Evolutionary conservation across 257 asterid genomes (phyloP).

Genomic region (Anisodus acutangulus): DNA sequence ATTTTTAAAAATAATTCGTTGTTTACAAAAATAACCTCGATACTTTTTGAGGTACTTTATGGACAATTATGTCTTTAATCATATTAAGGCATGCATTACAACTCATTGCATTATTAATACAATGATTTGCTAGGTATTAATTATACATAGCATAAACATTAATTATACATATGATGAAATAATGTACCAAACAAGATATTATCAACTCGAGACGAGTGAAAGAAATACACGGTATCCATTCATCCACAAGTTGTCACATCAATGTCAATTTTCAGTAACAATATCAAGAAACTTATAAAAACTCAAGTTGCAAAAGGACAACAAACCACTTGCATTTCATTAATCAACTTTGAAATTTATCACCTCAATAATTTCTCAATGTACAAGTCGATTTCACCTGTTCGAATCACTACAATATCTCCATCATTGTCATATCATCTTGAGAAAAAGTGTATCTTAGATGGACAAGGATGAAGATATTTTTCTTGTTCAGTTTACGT

Average conservation of each 20-base stretch:
- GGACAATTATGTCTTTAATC: no score
- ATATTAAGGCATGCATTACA: no score
- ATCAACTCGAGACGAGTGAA: background rate
- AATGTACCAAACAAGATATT: background rate
- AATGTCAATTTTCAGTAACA: conserved; percentile 1
- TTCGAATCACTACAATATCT: background rate
- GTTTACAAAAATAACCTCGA: no score
- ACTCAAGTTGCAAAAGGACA: conserved; percentile 24
- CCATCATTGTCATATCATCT: conserved; percentile 13
- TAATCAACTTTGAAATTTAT: conserved; percentile 14
- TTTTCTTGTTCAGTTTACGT: background rate
- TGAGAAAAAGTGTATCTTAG: background rate
- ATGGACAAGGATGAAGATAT: background rate
- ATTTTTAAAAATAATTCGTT: no score
- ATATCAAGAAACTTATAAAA: background rate
- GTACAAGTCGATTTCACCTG: background rate
- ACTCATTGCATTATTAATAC: no score
- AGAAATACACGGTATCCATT: background rate
- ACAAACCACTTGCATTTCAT: conserved; percentile 1
- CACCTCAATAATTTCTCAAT: background rate
- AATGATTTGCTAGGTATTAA: no score
- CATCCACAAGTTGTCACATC: background rate
- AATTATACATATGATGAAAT: no score
- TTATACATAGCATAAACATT: no score
- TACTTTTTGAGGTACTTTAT: no score